Evolutionary conservation across 148 eudicot genomes (phyloP), one percentile per base, ranked within the genome.

Genomic region (Hydrangea macrophylla): DNA sequence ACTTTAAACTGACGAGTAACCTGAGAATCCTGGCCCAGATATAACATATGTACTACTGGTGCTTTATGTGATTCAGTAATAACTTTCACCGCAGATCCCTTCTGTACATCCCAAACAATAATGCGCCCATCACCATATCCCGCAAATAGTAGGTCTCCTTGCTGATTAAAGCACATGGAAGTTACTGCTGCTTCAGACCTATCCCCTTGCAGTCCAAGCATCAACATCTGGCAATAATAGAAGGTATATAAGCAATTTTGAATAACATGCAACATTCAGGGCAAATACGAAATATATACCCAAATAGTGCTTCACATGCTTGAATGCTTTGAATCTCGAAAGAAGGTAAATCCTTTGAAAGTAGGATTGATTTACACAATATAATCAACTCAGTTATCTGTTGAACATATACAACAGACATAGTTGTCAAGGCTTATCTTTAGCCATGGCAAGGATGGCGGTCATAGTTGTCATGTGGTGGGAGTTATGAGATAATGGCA

Each of bases 51-150:
- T 31, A 93, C 90, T 30, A 93, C 90, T 33, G 98, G 88, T 32
- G 94, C 90, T 62, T 76, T 66, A 76, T 93, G 98, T 73, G 77
- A 82, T 55, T 90, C 96, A 42, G 81, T 83, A 40, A 90, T 66
- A 44, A 83, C 83, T 83, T 83, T 93, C 40, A 84, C 85, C 15
- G 79, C 78, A 15, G 90, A 71, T 50, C 83, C 86, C 78, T 76
- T 86, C 40, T 81, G 90, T 73, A 88, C 76, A 83, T 93, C 92
- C 96, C 98, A 93, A 71, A 88, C 76, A 53, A 79, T 80, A 42
- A 81, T 58, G 67, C 81, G 98, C 57, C 98, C 98, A 73, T 93
- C 89, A 33, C 83, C 90, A 69, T 90, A 88, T 81, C 96, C 98
- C 57, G 95, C 94, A 81, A 93, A 86, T 64, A 93, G 88, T 42